Evolutionary conservation across 176 grass and related monocot species (phyloP).

Genomic region (Avena insularis): DNA sequence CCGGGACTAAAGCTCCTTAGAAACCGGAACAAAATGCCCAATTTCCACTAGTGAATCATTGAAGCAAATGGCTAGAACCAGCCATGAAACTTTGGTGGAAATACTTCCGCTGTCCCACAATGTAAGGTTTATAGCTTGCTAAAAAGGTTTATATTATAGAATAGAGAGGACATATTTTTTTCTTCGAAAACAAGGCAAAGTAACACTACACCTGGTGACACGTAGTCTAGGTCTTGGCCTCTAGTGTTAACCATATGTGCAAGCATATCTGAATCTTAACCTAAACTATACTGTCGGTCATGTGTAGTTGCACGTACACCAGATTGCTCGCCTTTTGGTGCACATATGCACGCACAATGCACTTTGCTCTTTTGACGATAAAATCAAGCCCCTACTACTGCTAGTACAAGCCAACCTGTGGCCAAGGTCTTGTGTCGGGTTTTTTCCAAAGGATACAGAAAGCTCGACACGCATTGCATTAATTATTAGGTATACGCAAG

Average conservation of each 20-base stretch:
- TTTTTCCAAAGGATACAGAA: too few relatives aligned
- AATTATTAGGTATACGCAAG: neutral
- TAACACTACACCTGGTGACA: neutral
- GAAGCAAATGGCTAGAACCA: too few relatives aligned
- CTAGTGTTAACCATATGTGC: neutral
- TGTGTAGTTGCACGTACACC: conserved; percentile 40
- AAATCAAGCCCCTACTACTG: neutral
- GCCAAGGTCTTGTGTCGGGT: neutral
- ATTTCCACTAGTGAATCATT: too few relatives aligned
- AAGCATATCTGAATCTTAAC: neutral
- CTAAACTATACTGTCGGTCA: neutral
- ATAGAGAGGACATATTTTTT: too few relatives aligned
- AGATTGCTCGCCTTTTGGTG: conserved; percentile 28
- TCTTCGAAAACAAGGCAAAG: too few relatives aligned
- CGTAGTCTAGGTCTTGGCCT: neutral
- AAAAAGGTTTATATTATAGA: too few relatives aligned
- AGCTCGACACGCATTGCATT: too few relatives aligned
- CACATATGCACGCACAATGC: conserved; percentile 41
- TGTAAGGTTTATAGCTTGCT: too few relatives aligned
- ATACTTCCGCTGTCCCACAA: too few relatives aligned
- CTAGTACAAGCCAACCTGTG: conserved; percentile 28
- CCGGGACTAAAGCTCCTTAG: too few relatives aligned
- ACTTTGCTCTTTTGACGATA: conserved; percentile 11
- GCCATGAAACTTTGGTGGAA: too few relatives aligned
- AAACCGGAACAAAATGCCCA: too few relatives aligned